Evolutionary conservation across 2,329 filamentous ascomycete species (phyloP).

Genomic region (Aspergillus sergii): DNA sequence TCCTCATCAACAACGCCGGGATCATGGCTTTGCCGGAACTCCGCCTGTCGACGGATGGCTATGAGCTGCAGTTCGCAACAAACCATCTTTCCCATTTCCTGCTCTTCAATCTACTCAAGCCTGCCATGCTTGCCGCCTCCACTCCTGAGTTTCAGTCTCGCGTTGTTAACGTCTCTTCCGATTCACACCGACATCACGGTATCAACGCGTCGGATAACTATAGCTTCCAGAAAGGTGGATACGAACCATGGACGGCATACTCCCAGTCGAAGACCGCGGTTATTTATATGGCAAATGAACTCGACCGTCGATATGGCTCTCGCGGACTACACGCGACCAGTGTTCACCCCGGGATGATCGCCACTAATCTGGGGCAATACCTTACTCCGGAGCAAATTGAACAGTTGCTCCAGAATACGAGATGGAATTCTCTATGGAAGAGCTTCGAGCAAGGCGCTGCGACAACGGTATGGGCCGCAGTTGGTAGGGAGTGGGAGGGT

Average conservation of each 20-base stretch:
- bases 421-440: conserved; percentile 30
- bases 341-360: conserved; percentile 48
- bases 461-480: conserved; percentile 42
- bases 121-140: conserved; percentile 17
- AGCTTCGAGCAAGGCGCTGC: conserved; percentile 42
- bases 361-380: conserved; percentile 6
- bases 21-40: conserved; percentile 42
- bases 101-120: conserved; percentile 53
- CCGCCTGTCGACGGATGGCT: conserved; percentile 39
- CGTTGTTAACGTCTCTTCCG: conserved; percentile 51
- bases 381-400: conserved; percentile 8
- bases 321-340: conserved; percentile 48
- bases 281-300: conserved; percentile 54
- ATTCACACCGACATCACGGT: conserved; percentile 42
- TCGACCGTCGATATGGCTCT: conserved; percentile 53
- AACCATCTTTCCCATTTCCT: conserved; percentile 59
- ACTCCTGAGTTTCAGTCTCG: conserved; percentile 48
- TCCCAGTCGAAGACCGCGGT: conserved; percentile 56
- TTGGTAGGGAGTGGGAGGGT: conserved; percentile 32
- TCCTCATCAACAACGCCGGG: conserved; percentile 48
- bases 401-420: conserved; percentile 12
- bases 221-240: conserved; percentile 38
- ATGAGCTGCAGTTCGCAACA: conserved; percentile 55
- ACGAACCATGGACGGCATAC: conserved; percentile 46
- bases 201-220: conserved; percentile 42